Conservation (phyloP, 768 basidiomycete species). For the Coprinopsis cinerea region DNA sequence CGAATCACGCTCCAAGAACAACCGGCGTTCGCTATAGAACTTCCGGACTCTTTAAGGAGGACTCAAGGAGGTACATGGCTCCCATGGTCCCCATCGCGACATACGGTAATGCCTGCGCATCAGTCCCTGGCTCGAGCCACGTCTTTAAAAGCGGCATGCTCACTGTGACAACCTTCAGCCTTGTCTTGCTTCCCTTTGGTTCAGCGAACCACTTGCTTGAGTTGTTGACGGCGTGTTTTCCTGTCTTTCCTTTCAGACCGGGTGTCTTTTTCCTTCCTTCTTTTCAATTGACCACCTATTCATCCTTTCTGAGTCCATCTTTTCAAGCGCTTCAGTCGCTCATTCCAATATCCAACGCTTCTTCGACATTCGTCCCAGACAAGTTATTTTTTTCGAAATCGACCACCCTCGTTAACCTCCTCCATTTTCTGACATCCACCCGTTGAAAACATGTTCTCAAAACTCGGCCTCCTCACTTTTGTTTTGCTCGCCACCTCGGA, state of each 20-base stretch:
- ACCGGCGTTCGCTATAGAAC: too few relatives aligned
- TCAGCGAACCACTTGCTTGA: slow-evolving; percentile 28
- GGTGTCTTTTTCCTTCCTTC: slow-evolving; percentile 29
- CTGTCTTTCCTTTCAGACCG: slow-evolving; percentile 34
- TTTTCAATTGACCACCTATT: not conserved
- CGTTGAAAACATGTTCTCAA: slow-evolving; percentile 23
- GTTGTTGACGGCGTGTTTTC: slow-evolving; percentile 39
- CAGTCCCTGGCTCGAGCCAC: too few relatives aligned
- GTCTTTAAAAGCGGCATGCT: not conserved
- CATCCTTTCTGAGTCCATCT: slow-evolving; percentile 2
- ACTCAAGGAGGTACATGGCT: not conserved
- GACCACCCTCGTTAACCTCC: too few relatives aligned
- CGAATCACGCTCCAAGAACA: too few relatives aligned
- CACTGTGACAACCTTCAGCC: not conserved
- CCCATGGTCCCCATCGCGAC: slow-evolving; percentile 10
- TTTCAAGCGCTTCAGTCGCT: slow-evolving; percentile 4
- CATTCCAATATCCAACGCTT: slow-evolving; percentile 4
- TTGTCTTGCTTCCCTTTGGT: slow-evolving; percentile 18
- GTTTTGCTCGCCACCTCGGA: slow-evolving; percentile 24
- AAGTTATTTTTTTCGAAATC: too few relatives aligned
- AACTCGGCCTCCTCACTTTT: slow-evolving; percentile 21
- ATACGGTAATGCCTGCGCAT: not conserved
- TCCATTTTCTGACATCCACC: not conserved
- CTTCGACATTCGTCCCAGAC: too few relatives aligned
- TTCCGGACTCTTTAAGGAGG: too few relatives aligned